These are phyloP conservation scores for Aspergillus fructus DNA, from an alignment of 2,329 filamentous ascomycete genomes.

Conservation along the genomic window DNA sequence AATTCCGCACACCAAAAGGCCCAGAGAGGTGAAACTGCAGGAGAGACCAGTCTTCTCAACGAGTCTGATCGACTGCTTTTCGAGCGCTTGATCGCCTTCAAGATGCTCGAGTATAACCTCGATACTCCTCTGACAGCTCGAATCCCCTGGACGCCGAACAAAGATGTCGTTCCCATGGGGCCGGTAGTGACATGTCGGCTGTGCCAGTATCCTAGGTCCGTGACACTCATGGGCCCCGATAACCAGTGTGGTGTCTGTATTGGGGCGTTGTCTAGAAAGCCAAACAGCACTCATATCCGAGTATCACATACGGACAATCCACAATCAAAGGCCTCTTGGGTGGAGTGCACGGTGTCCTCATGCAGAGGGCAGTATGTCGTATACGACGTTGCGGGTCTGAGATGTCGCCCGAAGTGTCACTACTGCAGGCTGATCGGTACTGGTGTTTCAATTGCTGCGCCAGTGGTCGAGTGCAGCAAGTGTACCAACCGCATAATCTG, in stretches of 20 bases:
- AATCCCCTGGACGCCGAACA: conserved; percentile 49
- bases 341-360: conserved; percentile 45
- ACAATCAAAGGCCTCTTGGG: conserved; percentile 39
- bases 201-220: conserved; percentile 50
- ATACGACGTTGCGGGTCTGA: conserved; percentile 45
- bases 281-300: background rate
- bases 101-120: conserved; percentile 48
- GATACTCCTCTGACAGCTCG: conserved; percentile 45
- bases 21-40: conserved; percentile 2
- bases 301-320: background rate
- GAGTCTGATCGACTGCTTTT: conserved; percentile 35
- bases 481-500: conserved; percentile 52
- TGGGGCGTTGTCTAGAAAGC: conserved; percentile 11
- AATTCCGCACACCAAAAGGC: conserved; percentile 35
- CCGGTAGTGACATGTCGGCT: conserved; percentile 42
- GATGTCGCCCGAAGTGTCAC: conserved; percentile 48
- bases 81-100: conserved; percentile 47
- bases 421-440: conserved; percentile 41
- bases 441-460: conserved; percentile 23
- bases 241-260: conserved; percentile 46
- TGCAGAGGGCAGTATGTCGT: conserved; percentile 55
- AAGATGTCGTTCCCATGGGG: conserved; percentile 45
- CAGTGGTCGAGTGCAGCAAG: conserved; percentile 46
- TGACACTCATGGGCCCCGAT: conserved; percentile 48
- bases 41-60: background rate